Base-by-base conservation (phyloP, 2,329 filamentous ascomycete genomes). In the Apiospora koreana region DNA sequence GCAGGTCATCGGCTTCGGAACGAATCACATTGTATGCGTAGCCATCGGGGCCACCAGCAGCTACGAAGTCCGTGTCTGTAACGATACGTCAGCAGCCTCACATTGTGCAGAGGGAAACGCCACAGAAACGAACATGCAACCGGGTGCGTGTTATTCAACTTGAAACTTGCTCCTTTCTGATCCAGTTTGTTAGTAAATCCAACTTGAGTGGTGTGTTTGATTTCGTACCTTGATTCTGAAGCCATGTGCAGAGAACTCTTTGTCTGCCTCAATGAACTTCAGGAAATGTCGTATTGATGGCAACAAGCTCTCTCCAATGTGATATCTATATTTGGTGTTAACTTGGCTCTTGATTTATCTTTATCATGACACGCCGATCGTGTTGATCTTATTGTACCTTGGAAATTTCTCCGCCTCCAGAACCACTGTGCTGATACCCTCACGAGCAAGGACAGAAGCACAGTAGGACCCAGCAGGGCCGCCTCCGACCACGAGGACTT, bases 1-100 rank as follows among this genome's bases (percentile, higher is more conserved):
- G 75, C 5, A 86, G 64, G 4, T 86, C 73, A 71, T 86, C 84
- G 0, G 79, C 74, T 72, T 86, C 83, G 35, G 84, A 85, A 7
- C 84, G 83, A 8, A 85, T 72, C 1, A 86, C 79, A 69, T 86
- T 86, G 83, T 83, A 86, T 4, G 83, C 75, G 68, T 83, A 80
- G 12, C 74, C 78, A 14, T 80, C 70, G 0, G 81, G 80, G 3
- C 83, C 83, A n/a, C 76, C 75, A 8, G 79, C 80, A 2, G 75
- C 79, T 9, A 83, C 31, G 72, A 86, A 85, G 72, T 86, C 81
- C 50, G 83, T 85, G 71, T 80, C 81, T 83, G n/a, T 12, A 18
- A 21, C 12, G 41, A 43, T 12, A 43, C 43, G n/a, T 38, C 21
- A 41, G 38, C 16, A 16, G 25, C 28, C 25, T 54, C 12, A 18